Base-by-base conservation (phyloP, 169 alveolate species). In the Plasmodium chabaudi region DNA sequence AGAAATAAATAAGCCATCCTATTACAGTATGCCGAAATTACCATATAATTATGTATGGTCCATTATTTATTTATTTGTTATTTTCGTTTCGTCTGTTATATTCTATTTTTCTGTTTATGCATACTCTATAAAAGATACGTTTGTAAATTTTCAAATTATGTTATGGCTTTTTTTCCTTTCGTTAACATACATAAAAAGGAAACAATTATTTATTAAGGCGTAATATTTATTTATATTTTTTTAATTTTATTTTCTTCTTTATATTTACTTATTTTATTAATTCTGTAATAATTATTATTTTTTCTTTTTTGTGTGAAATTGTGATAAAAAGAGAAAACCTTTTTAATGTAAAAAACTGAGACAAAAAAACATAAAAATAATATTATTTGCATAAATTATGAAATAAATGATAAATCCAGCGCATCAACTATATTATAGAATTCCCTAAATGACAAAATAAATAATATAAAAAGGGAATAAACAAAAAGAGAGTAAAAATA, bases 1-100 rank as follows among this genome's bases (percentile, higher is more conserved):
- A 46, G 89, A 79, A 79, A 79, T 79, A 53, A 79, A 79, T 67
- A 79, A 57, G 49, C 89, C 89, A 56, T 79, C 71, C 27, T 67
- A 79, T 47, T 61, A 65, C 10, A 63, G 63, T 9, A 63, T 61
- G 5, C 27, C 89, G 4, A 79, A 64, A 27, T 65, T 79, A 46
- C 44, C 89, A 9, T 79, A 12, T 49, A 67, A 79, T 70, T 79
- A 79, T 67, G 27, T 79, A 15, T 79, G 89, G 89, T 79, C 89
- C 17, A 79, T 79, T 47, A 79, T 79, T 39, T 79, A 65, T 60
- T 47, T 79, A 53, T 79, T 79, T 79, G 65, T 65, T n/a, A 67
- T 79, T 79, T 79, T 79, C 47, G 65, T 68, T 15, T 79, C 89
- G 42, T 79, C 89, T 42, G 71, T 79, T 59, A 79, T 79, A 9